Evolutionary conservation across 1,284 basidiomycete genomes (phyloP), one percentile per base, ranked within the genome.

Genomic region (Taiwanofungus camphoratus): DNA sequence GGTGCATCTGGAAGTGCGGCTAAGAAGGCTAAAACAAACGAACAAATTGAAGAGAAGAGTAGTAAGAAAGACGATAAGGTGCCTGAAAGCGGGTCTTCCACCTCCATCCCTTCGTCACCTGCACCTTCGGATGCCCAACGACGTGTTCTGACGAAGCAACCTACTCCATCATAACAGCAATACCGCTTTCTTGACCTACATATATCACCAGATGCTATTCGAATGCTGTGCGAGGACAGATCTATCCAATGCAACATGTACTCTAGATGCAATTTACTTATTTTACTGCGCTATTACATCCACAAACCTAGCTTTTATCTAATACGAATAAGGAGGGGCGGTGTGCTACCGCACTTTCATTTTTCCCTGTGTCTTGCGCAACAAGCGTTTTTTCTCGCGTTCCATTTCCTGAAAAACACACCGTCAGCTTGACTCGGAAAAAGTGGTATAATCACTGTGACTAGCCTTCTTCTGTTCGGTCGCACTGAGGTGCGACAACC

Each of bases 381-480:
- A 48, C 20, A 69, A 64, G 27, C 81, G 79, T 62, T 87, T 90
- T 49, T 79, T 79, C 55, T 87, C 87, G 50, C 82, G 80, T 43
- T 89, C 87, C 46, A 87, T 67, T 50, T 76, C 66, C 81, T 86
- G 50, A 11, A 39, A 8, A 41, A 23, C 26, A 36, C 36, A 46
- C 18, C n/a, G 37, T 36, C 31, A 31, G 24, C 11, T 19, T n/a
- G 6, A 27, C 21, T 41, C 23, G 18, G 8, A 19, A 24, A 24
- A 39, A 26, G 11, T 49, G 54, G 39, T 41, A 81, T n/a, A n/a
- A n/a, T n/a, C n/a, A n/a, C n/a, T n/a, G n/a, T n/a, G n/a, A n/a
- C n/a, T n/a, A n/a, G n/a, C 81, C 78, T 87, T 91, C 70, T 86
- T 82, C 67, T 90, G 85, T 60, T 93, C 90, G 42, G 84, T 76